These are phyloP conservation scores for Capronia epimyces DNA, from an alignment of 2,329 filamentous ascomycete species.

Conservation along the genomic window DNA sequence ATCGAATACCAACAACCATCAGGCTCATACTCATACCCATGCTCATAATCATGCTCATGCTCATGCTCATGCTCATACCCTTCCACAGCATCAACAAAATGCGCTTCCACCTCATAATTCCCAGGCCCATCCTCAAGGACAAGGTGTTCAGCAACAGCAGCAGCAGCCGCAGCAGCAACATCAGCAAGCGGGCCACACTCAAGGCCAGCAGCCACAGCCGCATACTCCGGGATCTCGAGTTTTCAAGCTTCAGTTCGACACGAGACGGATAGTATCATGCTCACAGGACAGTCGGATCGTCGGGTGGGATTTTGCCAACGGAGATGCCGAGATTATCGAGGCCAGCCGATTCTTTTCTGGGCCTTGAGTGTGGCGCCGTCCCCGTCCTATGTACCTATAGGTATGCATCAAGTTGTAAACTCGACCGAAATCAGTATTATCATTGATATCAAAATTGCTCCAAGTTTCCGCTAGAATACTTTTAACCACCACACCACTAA, in stretches of 20 bases:
- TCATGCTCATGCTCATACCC: background rate
- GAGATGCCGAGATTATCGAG: constrained; percentile 71
- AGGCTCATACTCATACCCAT: background rate
- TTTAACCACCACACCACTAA: too few species aligned
- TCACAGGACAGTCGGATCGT: constrained; percentile 88
- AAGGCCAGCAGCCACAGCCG: constrained; percentile 8
- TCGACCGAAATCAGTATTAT: too few species aligned
- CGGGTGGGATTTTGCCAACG: constrained; percentile 95
- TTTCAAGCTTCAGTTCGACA: constrained; percentile 96
- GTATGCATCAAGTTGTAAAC: too few species aligned
- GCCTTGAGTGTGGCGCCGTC: constrained; percentile 13
- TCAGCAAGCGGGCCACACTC: background rate
- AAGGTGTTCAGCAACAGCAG: constrained; percentile 22
- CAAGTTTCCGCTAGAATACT: too few species aligned
- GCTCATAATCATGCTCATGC: background rate
- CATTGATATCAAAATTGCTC: too few species aligned
- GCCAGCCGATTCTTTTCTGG: constrained; percentile 76
- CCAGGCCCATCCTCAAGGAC: constrained; percentile 1
- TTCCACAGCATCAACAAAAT: constrained; percentile 1
- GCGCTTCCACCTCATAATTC: too few species aligned
- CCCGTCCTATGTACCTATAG: too few species aligned
- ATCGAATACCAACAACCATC: background rate
- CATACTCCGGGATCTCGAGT: constrained; percentile 54
- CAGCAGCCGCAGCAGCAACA: constrained; percentile 17
- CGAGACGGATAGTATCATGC: constrained; percentile 86